These are phyloP conservation scores for Orbilia ellipsospora DNA, from an alignment of 2,329 filamentous ascomycete species.

Conservation along the genomic window DNA sequence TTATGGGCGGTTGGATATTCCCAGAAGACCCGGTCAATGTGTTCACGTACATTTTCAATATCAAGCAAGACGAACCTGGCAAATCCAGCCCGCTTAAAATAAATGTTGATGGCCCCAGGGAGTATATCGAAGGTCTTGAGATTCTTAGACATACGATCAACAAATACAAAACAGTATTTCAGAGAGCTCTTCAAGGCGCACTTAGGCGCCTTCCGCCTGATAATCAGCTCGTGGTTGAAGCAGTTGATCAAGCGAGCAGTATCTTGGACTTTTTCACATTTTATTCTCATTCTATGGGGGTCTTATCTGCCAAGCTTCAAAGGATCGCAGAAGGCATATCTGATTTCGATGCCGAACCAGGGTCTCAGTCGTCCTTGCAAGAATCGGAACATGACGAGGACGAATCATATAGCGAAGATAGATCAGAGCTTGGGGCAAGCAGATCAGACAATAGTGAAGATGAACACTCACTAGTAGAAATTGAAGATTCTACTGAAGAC, in stretches of 20 bases:
- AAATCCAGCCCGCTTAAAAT: not conserved
- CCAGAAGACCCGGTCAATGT: not conserved
- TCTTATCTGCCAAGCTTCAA: not conserved
- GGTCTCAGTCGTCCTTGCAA: too few species aligned
- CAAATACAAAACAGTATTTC: not conserved
- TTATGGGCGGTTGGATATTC: not conserved
- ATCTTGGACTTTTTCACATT: slow-evolving; percentile 10
- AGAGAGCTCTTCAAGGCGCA: not conserved
- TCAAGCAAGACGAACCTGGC: not conserved
- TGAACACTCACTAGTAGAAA: too few species aligned
- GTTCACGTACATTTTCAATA: slow-evolving; percentile 11
- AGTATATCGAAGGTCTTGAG: slow-evolving; percentile 8
- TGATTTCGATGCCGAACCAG: too few species aligned
- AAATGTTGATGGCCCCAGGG: slow-evolving; percentile 8
- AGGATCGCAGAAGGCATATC: not conserved
- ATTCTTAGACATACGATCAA: not conserved
- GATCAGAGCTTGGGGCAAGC: too few species aligned
- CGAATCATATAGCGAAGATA: too few species aligned
- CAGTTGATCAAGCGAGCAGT: not conserved
- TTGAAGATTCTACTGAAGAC: too few species aligned
- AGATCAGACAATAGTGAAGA: too few species aligned
- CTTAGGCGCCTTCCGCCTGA: slow-evolving; percentile 20
- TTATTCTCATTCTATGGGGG: slow-evolving; percentile 6
- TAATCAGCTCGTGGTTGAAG: not conserved
- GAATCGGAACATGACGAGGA: too few species aligned